phyloP scores from a whole-genome alignment of 371 early-diverging fungal genomes.

The Lichtheimia ornata region DNA sequence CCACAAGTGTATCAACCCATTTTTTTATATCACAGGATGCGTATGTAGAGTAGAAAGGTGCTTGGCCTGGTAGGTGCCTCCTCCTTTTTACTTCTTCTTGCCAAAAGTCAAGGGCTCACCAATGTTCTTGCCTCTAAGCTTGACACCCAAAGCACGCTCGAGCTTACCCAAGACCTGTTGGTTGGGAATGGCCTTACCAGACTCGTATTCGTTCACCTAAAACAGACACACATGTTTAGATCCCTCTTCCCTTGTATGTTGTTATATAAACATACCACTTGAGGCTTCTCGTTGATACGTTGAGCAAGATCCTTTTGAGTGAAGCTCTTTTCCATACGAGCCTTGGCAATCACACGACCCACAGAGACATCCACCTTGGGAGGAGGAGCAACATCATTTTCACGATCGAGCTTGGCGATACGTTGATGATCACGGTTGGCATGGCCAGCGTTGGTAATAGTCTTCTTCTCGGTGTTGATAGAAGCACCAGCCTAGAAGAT shows the following conservation, averaged over 20 bases:
- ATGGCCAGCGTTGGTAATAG: conserved; percentile 70
- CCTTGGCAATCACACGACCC: conserved; percentile 85
- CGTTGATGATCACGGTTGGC: conserved; percentile 75
- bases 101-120: conserved; percentile 72
- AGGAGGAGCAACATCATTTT: conserved; percentile 81
- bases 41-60: not conserved
- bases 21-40: too few species aligned
- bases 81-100: conserved; percentile 57
- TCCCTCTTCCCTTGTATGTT: too few species aligned
- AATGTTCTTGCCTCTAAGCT: conserved; percentile 88
- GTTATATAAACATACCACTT: conserved; percentile 46
- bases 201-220: conserved; percentile 87
- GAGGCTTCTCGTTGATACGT: conserved; percentile 82
- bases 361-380: conserved; percentile 76
- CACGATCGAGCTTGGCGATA: conserved; percentile 89
- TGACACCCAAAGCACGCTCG: conserved; percentile 89
- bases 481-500: conserved; percentile 59
- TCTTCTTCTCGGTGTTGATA: conserved; percentile 75
- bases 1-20: too few species aligned
- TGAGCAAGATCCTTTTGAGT: conserved; percentile 93
- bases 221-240: not conserved
- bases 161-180: conserved; percentile 91
- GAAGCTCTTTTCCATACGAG: conserved; percentile 72
- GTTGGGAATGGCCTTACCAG: conserved; percentile 88
- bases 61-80: conserved; percentile 1